A percentile compares a stretch with the other conserved stretches of the same genome.
phyloP scores from a whole-genome alignment of 2,329 filamentous ascomycete genomes.

The Pestalotiopsis sp. region DNA sequence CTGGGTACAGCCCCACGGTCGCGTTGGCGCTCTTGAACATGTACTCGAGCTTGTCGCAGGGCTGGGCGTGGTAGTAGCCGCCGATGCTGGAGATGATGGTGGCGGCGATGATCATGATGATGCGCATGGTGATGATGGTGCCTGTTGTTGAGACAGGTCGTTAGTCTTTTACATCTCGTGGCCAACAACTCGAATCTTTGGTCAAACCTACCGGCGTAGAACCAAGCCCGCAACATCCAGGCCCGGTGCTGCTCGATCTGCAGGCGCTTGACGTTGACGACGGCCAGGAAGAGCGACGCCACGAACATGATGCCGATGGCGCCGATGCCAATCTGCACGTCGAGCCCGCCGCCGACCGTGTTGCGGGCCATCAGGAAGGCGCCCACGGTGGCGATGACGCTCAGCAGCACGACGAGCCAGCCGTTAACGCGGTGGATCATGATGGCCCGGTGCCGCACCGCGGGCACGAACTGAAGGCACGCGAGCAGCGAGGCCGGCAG shows the following conservation, averaged over 20 bases:
- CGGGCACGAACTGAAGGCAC: conserved; percentile 50
- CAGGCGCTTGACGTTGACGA: conserved; percentile 58
- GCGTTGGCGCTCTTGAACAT: conserved; percentile 31
- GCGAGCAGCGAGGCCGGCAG: conserved; percentile 46
- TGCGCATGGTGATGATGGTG: conserved; percentile 52
- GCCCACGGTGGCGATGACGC: conserved; percentile 45
- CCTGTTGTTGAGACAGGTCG: conserved; percentile 27
- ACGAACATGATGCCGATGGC: conserved; percentile 46
- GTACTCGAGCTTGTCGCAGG: conserved; percentile 52
- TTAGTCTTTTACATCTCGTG: neutral
- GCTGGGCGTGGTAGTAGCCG: conserved; percentile 27
- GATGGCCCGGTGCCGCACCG: conserved; percentile 46
- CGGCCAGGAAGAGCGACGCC: conserved; percentile 45
- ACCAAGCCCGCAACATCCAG: conserved; percentile 61
- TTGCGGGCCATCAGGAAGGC: conserved; percentile 55
- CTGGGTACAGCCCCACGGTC: conserved; percentile 41
- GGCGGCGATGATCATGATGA: conserved; percentile 47
- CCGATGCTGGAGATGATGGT: conserved; percentile 34
- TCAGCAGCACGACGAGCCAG: conserved; percentile 52
- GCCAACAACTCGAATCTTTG: neutral
- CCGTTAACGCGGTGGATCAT: conserved; percentile 63
- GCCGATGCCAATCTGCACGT: conserved; percentile 46
- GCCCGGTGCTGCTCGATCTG: conserved; percentile 65
- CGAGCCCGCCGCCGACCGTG: conserved; percentile 54
- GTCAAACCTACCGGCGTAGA: conserved; percentile 36